Conservation (phyloP, 148 eudicot species). For the Arbutus unedo region DNA sequence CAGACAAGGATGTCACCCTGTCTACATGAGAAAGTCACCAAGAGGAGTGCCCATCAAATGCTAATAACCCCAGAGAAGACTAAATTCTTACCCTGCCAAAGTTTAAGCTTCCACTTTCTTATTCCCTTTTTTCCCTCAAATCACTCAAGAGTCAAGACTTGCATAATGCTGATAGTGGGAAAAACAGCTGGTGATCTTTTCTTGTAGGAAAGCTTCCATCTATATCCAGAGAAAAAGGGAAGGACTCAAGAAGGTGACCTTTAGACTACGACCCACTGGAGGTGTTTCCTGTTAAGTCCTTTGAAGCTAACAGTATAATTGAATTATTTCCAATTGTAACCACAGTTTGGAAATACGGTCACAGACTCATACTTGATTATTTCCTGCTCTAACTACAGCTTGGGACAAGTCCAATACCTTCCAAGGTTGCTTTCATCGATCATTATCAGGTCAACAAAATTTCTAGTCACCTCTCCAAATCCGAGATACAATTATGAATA, state of each 20-base stretch:
- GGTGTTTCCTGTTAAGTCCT: constrained; percentile 4
- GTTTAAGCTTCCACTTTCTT: neutral
- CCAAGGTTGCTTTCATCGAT: neutral
- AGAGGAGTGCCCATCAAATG: neutral
- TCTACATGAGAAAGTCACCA: neutral
- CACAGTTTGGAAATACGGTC: neutral
- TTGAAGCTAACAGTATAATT: neutral
- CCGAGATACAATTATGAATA: neutral
- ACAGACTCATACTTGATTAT: neutral
- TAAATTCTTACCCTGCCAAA: neutral
- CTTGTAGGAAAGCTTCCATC: neutral
- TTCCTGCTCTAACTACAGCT: constrained; percentile 2
- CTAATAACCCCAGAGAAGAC: neutral
- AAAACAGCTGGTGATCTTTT: neutral
- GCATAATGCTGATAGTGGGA: neutral
- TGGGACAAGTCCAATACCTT: neutral
- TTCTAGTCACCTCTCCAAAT: neutral
- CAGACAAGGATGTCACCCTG: neutral
- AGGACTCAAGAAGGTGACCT: neutral
- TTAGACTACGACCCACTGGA: neutral
- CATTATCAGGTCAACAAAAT: neutral
- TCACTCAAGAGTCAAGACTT: neutral
- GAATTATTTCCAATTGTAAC: neutral
- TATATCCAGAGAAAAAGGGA: constrained; percentile 5
- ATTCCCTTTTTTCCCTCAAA: neutral